Conservation (phyloP, 2,329 filamentous ascomycete species). For the Ramichloridium luteum region DNA sequence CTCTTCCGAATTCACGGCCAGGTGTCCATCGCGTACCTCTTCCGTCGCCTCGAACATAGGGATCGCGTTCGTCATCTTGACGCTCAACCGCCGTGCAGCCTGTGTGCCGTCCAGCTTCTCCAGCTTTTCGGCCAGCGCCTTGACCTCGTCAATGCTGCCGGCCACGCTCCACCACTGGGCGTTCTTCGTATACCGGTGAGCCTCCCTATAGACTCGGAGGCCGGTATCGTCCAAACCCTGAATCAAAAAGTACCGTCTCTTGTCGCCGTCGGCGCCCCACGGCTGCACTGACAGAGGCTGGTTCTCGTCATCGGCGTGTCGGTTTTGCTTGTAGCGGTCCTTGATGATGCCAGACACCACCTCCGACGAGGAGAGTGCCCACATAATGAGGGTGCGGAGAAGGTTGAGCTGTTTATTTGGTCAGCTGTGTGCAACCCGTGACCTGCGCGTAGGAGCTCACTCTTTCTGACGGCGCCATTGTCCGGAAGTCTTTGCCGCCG, state of each 20-base stretch:
- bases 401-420: constrained; percentile 56
- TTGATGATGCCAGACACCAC: constrained; percentile 69
- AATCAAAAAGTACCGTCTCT: constrained; percentile 83
- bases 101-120: constrained; percentile 65
- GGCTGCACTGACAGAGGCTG: constrained; percentile 81
- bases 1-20: neutral
- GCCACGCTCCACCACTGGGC: constrained; percentile 85
- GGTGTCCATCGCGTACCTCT: constrained; percentile 47
- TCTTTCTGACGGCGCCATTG: constrained; percentile 68
- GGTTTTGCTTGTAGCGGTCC: constrained; percentile 75
- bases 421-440: constrained; percentile 8
- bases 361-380: constrained; percentile 83
- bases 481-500: constrained; percentile 67
- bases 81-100: constrained; percentile 64
- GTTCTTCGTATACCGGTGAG: constrained; percentile 63
- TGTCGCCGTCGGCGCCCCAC: constrained; percentile 82
- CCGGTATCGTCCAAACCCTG: constrained; percentile 89
- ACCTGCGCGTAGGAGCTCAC: constrained; percentile 39
- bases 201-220: constrained; percentile 89
- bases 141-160: constrained; percentile 77
- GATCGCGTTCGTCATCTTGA: constrained; percentile 66
- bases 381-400: constrained; percentile 70
- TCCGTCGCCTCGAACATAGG: constrained; percentile 88
- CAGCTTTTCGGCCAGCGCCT: constrained; percentile 61
- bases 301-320: constrained; percentile 66